Evolutionary conservation across 345 rosid genomes (phyloP).

Genomic region (Dovyalis caffra): DNA sequence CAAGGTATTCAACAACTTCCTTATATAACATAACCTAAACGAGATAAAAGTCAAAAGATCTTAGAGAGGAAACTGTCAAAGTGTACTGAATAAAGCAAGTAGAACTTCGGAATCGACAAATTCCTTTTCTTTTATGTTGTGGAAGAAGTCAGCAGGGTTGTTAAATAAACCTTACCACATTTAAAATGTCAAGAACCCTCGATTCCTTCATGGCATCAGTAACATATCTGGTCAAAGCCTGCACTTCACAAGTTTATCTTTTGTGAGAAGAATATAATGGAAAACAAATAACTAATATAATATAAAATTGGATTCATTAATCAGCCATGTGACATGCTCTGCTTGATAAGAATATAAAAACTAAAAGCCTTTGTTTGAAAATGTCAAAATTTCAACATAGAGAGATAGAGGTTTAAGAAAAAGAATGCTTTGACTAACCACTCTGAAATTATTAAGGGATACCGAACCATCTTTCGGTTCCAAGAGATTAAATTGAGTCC

Average conservation of each 20-base stretch:
- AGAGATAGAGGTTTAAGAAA: not conserved
- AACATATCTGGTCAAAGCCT: slow-evolving; percentile 65
- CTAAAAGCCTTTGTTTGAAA: not conserved
- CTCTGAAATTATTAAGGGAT: slow-evolving; percentile 58
- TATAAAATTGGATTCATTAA: not conserved
- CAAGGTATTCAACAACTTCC: not conserved
- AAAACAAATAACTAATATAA: not conserved
- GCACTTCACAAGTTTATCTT: slow-evolving; percentile 22
- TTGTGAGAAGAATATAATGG: not conserved
- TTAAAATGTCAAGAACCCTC: slow-evolving; percentile 64
- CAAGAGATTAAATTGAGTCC: slow-evolving; percentile 70
- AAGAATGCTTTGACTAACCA: slow-evolving; percentile 45
- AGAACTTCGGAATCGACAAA: not conserved
- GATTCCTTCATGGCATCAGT: slow-evolving; percentile 86
- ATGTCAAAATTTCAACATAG: not conserved
- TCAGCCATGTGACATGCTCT: not conserved
- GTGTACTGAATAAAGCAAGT: not conserved
- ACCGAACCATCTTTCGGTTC: slow-evolving; percentile 82
- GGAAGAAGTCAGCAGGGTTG: not conserved
- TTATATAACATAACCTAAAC: not conserved
- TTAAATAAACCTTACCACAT: slow-evolving; percentile 41
- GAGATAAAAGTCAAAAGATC: not conserved
- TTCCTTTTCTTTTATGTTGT: not conserved
- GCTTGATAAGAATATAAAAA: not conserved
- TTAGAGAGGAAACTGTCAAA: too few species aligned